phyloP scores from a whole-genome alignment of 2,329 filamentous ascomycete genomes.

The Pestalotiopsis fici region DNA sequence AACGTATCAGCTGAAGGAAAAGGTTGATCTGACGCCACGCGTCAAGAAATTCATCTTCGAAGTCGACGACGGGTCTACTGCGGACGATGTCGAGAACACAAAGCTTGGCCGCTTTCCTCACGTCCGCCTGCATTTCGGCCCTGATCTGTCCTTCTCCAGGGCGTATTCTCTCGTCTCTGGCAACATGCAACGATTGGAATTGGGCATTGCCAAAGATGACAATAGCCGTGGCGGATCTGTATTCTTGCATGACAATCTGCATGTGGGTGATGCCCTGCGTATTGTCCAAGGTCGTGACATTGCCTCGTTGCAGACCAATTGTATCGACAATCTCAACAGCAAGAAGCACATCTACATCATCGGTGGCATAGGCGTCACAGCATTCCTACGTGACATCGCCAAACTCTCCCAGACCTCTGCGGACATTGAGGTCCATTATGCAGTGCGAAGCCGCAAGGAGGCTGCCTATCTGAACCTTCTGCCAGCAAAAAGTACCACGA shows the following conservation, averaged over 20 bases:
- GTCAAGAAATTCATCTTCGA: conserved; percentile 54
- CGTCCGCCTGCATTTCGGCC: conserved; percentile 57
- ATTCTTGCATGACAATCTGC: conserved; percentile 54
- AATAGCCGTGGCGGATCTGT: conserved; percentile 59
- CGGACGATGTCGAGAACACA: conserved; percentile 33
- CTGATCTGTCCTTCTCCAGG: conserved; percentile 49
- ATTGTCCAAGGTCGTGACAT: conserved; percentile 33
- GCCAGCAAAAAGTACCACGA: conserved; percentile 19
- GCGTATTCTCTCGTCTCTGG: conserved; percentile 62
- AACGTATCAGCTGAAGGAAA: conserved; percentile 48
- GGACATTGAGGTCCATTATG: conserved; percentile 29
- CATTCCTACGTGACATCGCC: conserved; percentile 26
- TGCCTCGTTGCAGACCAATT: neutral
- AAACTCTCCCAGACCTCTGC: conserved; percentile 14
- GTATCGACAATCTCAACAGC: conserved; percentile 9
- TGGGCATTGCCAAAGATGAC: conserved; percentile 60
- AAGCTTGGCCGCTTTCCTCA: conserved; percentile 47
- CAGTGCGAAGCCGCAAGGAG: conserved; percentile 26
- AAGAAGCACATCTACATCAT: conserved; percentile 29
- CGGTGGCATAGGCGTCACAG: conserved; percentile 31
- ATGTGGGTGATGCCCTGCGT: conserved; percentile 50
- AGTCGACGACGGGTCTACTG: conserved; percentile 36
- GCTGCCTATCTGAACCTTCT: conserved; percentile 26
- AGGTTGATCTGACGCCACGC: conserved; percentile 47
- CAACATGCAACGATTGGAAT: conserved; percentile 48